A percentile compares a stretch with the other conserved stretches of the same genome.
These are phyloP conservation scores for Pseudogymnoascus sp. DNA, from an alignment of 2,329 filamentous ascomycete genomes.

Conservation along the genomic window DNA sequence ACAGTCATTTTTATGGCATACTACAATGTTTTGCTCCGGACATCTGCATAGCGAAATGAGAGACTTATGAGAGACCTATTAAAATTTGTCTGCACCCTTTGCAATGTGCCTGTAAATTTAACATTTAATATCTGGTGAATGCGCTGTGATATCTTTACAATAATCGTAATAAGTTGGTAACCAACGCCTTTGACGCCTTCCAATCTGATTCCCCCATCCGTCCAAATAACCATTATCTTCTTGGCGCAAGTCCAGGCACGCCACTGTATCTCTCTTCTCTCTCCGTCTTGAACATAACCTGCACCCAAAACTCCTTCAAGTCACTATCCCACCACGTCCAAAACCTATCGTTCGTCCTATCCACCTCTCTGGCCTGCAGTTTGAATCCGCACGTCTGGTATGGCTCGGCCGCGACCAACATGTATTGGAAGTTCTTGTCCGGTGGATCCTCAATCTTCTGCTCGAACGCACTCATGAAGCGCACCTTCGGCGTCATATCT, in stretches of 20 bases:
- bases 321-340: conserved; percentile 96
- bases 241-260: conserved; percentile 52
- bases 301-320: conserved; percentile 94
- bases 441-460: conserved; percentile 89
- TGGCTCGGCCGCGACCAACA: conserved; percentile 90
- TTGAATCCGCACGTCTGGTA: conserved; percentile 98
- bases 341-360: conserved; percentile 78
- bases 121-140: conserved; percentile 2
- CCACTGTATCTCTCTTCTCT: conserved; percentile 81
- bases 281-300: conserved; percentile 98
- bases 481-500: conserved; percentile 71
- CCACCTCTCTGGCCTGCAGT: conserved; percentile 86
- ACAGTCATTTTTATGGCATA: neutral
- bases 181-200: conserved; percentile 17
- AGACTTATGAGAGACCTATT: neutral
- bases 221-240: conserved; percentile 17
- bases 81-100: neutral
- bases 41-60: conserved; percentile 9
- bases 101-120: neutral
- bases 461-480: conserved; percentile 97
- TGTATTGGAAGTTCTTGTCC: conserved; percentile 90
- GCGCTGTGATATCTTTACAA: conserved; percentile 5
- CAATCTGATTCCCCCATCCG: neutral
- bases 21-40: neutral
- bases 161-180: neutral